Evolutionary conservation across 192 early-diverging fungal genomes (phyloP).

Genomic region (Coemansia sp.): DNA sequence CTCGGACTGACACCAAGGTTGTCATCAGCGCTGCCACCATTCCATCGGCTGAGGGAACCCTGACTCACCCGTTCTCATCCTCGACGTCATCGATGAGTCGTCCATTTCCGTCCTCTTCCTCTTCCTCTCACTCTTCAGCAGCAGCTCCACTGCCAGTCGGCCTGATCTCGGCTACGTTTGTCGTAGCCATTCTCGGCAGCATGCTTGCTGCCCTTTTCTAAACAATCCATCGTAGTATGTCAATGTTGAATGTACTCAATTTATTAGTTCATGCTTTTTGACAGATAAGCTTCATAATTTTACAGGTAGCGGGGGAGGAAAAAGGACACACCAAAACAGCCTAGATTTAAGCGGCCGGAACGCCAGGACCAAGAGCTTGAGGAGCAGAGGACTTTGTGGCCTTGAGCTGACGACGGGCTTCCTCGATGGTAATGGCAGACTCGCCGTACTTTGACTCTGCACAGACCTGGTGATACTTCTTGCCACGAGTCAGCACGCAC

Average conservation of each 20-base stretch:
- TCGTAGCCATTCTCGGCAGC: neutral
- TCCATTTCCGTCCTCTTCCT: neutral
- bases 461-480: slow-evolving; percentile 56
- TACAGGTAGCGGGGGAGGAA: neutral
- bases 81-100: neutral
- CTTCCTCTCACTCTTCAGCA: neutral
- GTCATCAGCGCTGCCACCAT: neutral
- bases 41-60: neutral
- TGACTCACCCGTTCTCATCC: neutral
- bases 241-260: neutral
- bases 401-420: slow-evolving; percentile 48
- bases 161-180: neutral
- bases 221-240: neutral
- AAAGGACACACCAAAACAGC: neutral
- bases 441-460: slow-evolving; percentile 58
- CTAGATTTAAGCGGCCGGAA: neutral
- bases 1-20: neutral
- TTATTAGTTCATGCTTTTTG: neutral
- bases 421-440: slow-evolving; percentile 44
- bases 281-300: neutral
- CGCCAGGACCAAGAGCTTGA: neutral
- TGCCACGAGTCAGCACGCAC: slow-evolving; percentile 56
- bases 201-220: slow-evolving; percentile 2
- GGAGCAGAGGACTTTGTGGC: slow-evolving; percentile 19
- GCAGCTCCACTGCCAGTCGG: neutral